Base-by-base conservation (phyloP, 495 filamentous ascomycete genomes). In the Sordaria brevicollis region DNA sequence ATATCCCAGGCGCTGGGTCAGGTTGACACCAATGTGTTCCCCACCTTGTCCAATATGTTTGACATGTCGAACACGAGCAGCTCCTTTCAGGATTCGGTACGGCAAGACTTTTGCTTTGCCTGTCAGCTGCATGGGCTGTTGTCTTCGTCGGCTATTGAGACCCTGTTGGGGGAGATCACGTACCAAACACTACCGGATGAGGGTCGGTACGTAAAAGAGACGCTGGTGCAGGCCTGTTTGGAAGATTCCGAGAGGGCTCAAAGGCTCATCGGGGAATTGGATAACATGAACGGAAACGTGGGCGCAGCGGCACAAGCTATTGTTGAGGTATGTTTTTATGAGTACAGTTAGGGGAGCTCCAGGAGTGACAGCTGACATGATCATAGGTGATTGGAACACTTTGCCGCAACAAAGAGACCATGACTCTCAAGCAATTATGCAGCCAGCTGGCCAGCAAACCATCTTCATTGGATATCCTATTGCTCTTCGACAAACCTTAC, bases 281-380 rank as follows among this genome's bases (percentile, higher is more conserved):
- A 97, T 71, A 90, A 89, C n/a, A 92, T 96, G 85, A 93, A 97
- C 76, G 95, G 95, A 0, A 98, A 99, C 79, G 92, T 93, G 2
- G 95, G 92, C 21, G 93, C 94, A 3, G 93, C 95, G 35, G 92
- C 91, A 31, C 88, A 88, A 54, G 92, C 93, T 8, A 83, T 98
- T 19, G 87, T 90, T 35, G 92, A 97, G 83, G 91, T 93, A 80
- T 67, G 76, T 73, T 7, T 35, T 38, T 35, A 8, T 25, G 13
- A 10, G 34, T 6, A n/a, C 11, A 21, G 2, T 65, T n/a, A 11
- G 8, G n/a, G 35, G 11, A 19, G n/a, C 33, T 17, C 6, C 43
- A 34, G 2, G 9, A 13, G 25, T 10, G 35, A 13, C 25, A 21
- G 34, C 43, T 73, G 35, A 17, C 13, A 25, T 35, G 21, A 62